Percentiles rank a stretch among this genome's conserved stretches.
Conservation (phyloP, 2,329 filamentous ascomycete species). For the Paraphoma sp. region DNA sequence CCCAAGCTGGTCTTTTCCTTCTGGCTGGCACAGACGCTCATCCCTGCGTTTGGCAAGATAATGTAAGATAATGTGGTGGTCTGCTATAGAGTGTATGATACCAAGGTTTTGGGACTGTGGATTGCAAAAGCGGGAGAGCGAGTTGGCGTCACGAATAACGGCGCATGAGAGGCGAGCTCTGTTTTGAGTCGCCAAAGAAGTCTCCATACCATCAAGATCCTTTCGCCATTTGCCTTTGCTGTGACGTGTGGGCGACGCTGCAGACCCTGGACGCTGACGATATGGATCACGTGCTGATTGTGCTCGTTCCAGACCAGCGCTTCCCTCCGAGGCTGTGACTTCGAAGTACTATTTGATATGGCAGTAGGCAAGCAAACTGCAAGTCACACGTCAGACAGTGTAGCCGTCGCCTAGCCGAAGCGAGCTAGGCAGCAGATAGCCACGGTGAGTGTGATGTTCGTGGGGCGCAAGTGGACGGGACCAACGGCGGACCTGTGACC, state of each 20-base stretch:
- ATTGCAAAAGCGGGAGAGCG: slow-evolving; percentile 19
- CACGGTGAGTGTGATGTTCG: slow-evolving; percentile 28
- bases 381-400: slow-evolving; percentile 20
- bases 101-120: slow-evolving; percentile 23
- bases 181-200: slow-evolving; percentile 23
- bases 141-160: slow-evolving; percentile 24
- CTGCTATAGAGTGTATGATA: slow-evolving; percentile 35
- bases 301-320: neutral
- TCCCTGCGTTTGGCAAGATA: slow-evolving; percentile 83
- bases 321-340: neutral
- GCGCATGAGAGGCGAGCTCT: slow-evolving; percentile 13
- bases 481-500: slow-evolving; percentile 31
- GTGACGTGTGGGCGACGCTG: slow-evolving; percentile 2
- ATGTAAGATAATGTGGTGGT: slow-evolving; percentile 51
- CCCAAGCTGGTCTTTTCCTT: slow-evolving; percentile 99
- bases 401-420: slow-evolving; percentile 5
- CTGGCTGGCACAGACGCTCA: slow-evolving; percentile 98
- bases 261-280: slow-evolving; percentile 1
- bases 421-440: slow-evolving; percentile 22
- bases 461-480: slow-evolving; percentile 12
- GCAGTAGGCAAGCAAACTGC: neutral
- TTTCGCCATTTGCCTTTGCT: neutral
- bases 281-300: slow-evolving; percentile 4
- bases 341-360: neutral
- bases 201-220: slow-evolving; percentile 30